Conservation (phyloP, 768 basidiomycete genomes). For the Agaricus subrufescens region DNA sequence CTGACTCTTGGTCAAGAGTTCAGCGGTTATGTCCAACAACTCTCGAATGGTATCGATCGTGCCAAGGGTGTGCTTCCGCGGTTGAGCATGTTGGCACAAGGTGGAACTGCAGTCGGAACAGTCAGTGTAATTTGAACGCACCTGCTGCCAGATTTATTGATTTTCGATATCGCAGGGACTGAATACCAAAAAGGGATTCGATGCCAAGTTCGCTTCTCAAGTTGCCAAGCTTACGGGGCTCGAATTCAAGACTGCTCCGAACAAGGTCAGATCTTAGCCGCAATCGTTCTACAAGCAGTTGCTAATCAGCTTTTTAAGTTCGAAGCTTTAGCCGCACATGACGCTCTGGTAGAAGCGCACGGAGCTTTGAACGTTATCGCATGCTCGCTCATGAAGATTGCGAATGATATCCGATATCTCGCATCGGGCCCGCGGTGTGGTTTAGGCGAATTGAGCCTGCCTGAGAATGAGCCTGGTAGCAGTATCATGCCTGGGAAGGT, state of each 20-base stretch:
- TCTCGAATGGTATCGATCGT: conserved; percentile 86
- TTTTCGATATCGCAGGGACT: conserved; percentile 57
- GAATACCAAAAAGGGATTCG: conserved; percentile 96
- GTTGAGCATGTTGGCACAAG: conserved; percentile 87
- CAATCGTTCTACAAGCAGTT: not conserved
- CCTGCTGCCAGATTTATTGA: not conserved
- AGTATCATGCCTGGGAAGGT: conserved; percentile 99
- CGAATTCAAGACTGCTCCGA: conserved; percentile 93
- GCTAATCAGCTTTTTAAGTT: conserved; percentile 49
- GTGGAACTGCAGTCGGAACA: conserved; percentile 98
- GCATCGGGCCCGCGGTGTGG: conserved; percentile 98
- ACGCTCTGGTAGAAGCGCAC: conserved; percentile 95
- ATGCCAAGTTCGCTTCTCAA: conserved; percentile 88
- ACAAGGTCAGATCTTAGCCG: conserved; percentile 60
- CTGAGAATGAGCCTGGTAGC: conserved; percentile 98
- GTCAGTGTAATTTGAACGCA: conserved; percentile 38
- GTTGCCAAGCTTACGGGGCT: conserved; percentile 89
- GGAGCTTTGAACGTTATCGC: conserved; percentile 95
- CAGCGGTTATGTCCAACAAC: conserved; percentile 94
- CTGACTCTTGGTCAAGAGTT: conserved; percentile 98
- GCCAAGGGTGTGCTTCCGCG: conserved; percentile 80
- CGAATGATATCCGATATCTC: conserved; percentile 97
- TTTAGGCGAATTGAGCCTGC: conserved; percentile 88
- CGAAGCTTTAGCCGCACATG: conserved; percentile 96
- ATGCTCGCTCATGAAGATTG: conserved; percentile 99